Base-by-base conservation (phyloP, 192 early-diverging fungal genomes). In the Coemansia sp. region DNA sequence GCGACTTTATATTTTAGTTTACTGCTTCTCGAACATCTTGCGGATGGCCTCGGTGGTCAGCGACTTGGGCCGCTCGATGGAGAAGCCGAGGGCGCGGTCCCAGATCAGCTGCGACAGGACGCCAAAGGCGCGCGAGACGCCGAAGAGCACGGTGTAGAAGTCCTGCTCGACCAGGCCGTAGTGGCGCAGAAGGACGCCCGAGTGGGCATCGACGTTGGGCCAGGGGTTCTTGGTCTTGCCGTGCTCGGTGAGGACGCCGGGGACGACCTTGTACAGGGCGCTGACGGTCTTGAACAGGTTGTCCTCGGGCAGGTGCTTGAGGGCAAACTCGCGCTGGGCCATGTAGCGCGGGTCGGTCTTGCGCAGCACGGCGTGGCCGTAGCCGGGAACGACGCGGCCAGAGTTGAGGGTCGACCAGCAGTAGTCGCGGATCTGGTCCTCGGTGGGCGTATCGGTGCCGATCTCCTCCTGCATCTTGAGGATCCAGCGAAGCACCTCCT, bases 201-300 rank as follows among this genome's bases (percentile, higher is more conserved):
- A 93, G 90, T 99, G 97, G 51, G 95, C 95, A 75, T 99, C 97
- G 42, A 99, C 95, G 82, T 99, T 99, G 81, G 97, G 97, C 92
- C 92, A 99, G 62, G 97, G 97, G 90, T 99, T 99, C 91, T 96
- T 97, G 88, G 94, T 97, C 90, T 97, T 99, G 68, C 97, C 97
- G 83, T 99, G 97, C 85, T 99, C 93, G 60, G 89, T 93, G 42
- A 99, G 85, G 52, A 97, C 92, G 58, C 89, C 91, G 13, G 97
- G 97, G 19, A 90, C 93, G 56, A 99, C 92, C 85, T 94, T 95
- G 91, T 97, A 99, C 63, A 99, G 74, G 67, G 95, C 86, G 81
- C 89, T 90, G 72, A 97, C 94, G 42, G 96, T 85, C 85, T 95
- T 92, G 89, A 99, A 97, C 74, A 97, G 84, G 64, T 90, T 90